Evolutionary conservation across 257 asterid species (phyloP), one percentile per base, ranked within the genome.

Genomic region (Solanum sitiens): DNA sequence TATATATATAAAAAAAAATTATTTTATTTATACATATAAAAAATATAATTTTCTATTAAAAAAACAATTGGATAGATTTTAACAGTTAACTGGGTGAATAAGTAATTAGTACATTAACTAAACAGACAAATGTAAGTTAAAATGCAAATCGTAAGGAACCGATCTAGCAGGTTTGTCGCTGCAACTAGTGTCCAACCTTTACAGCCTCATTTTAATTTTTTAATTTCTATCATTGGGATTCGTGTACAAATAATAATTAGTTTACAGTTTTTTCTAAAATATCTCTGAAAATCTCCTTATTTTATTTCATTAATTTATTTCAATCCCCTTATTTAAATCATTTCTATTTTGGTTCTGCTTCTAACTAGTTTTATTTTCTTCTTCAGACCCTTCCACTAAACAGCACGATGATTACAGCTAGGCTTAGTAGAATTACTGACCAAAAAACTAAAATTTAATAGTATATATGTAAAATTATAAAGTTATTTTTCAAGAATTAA

Each of bases 81-180:
- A 77, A 45, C 82, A 13, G 20, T 39, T 74, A 47, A 65, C 16
- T 4, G 30, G 42, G 44, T 30, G 30, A 32, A 87, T 61, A 5
- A 11, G 21, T 72, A 33, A 83, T 83, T 88, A 25, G 87, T 13
- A 70, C 13, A 33, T 86, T 39, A 79, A 61, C 65, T 35, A 35
- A 63, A 76, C 3, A 37, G 50, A 45, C 85, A 88, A 42, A 40
- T 65, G 18, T 59, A 14, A 18, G 50, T 45, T 59, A 10, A 87
- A 90, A 63, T 89, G 88, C 27, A 89, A 86, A 77, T 89, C 88
- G 86, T n/a, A 85, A 75, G 87, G 89, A 89, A 88, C 86, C 91
- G 94, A 93, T 91, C 92, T 76, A 89, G 94, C 95, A 90, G 92
- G 91, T 89, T 93, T 93, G 89, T 86, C 92, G 94, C 93, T 89